Percentiles rank a stretch among this genome's conserved stretches.
These are phyloP conservation scores for Ceratocystis diversiconidia DNA, from an alignment of 2,329 filamentous ascomycete species.

Conservation along the genomic window DNA sequence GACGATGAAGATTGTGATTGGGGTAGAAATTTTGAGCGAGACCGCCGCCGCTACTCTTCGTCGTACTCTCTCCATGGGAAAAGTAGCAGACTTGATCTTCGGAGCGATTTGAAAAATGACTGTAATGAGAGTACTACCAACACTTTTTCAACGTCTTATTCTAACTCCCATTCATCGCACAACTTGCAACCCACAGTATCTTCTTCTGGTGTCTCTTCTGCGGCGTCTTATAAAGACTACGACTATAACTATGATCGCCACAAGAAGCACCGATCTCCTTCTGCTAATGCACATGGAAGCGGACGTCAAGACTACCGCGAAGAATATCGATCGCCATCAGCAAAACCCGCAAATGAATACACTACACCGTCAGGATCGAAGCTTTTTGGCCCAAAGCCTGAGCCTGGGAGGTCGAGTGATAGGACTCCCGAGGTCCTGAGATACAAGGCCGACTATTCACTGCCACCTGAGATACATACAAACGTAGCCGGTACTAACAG, in stretches of 20 bases:
- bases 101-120: background rate
- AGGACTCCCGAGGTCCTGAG: constrained; percentile 6
- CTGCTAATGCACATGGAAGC: constrained; percentile 1
- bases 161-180: constrained; percentile 12
- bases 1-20: background rate
- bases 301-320: constrained; percentile 11
- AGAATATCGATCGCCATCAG: constrained; percentile 11
- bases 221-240: constrained; percentile 3
- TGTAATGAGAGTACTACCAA: constrained; percentile 4
- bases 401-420: constrained; percentile 11
- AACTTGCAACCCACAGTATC: background rate
- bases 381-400: constrained; percentile 17
- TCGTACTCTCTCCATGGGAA: constrained; percentile 9
- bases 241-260: constrained; percentile 7
- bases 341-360: constrained; percentile 13
- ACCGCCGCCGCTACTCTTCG: constrained; percentile 11
- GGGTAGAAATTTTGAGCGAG: background rate
- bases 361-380: constrained; percentile 7
- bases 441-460: constrained; percentile 7
- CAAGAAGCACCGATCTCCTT: constrained; percentile 13
- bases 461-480: constrained; percentile 9
- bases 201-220: background rate
- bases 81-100: constrained; percentile 11
- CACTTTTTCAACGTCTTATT: constrained; percentile 2
- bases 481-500: background rate